Conservation (phyloP, 345 rosid genomes). For the Hypericum androsaemum region DNA sequence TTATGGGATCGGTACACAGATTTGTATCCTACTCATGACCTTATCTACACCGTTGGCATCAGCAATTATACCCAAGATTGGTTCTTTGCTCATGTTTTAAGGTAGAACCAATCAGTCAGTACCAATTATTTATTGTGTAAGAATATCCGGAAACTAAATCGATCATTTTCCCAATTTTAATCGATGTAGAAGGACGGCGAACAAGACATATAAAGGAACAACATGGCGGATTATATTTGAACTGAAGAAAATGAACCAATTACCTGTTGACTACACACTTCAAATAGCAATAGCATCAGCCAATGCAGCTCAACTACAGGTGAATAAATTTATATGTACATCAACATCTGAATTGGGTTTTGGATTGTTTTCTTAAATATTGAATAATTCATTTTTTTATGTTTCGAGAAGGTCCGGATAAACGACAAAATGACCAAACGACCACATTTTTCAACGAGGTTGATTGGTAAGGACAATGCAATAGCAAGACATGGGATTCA, state of each 20-base stretch:
- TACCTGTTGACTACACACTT: slow-evolving; percentile 45
- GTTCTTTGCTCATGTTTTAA: slow-evolving; percentile 73
- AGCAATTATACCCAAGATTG: slow-evolving; percentile 45
- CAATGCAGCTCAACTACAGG: slow-evolving; percentile 36
- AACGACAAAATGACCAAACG: slow-evolving; percentile 17
- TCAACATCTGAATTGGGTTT: neutral
- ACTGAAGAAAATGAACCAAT: slow-evolving; percentile 18
- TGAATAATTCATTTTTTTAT: neutral
- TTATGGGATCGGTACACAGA: slow-evolving; percentile 58
- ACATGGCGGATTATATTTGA: slow-evolving; percentile 63
- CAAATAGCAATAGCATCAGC: slow-evolving; percentile 71
- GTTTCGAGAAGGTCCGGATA: slow-evolving; percentile 37
- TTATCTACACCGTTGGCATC: slow-evolving; percentile 32
- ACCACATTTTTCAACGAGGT: slow-evolving; percentile 39
- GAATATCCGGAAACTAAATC: neutral
- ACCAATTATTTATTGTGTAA: no score
- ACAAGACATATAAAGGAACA: slow-evolving; percentile 24
- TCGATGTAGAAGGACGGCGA: slow-evolving; percentile 28
- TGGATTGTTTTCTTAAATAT: no score
- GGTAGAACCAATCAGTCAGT: slow-evolving; percentile 23
- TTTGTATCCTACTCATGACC: slow-evolving; percentile 44
- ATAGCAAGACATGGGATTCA: slow-evolving; percentile 86
- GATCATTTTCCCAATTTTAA: no score
- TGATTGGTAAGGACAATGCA: slow-evolving; percentile 62
- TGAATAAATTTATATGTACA: slow-evolving; percentile 2